A percentile compares a stretch with the other conserved stretches of the same genome.
Conservation (phyloP, 2,329 filamentous ascomycete species). For the Alternaria consortialis region DNA sequence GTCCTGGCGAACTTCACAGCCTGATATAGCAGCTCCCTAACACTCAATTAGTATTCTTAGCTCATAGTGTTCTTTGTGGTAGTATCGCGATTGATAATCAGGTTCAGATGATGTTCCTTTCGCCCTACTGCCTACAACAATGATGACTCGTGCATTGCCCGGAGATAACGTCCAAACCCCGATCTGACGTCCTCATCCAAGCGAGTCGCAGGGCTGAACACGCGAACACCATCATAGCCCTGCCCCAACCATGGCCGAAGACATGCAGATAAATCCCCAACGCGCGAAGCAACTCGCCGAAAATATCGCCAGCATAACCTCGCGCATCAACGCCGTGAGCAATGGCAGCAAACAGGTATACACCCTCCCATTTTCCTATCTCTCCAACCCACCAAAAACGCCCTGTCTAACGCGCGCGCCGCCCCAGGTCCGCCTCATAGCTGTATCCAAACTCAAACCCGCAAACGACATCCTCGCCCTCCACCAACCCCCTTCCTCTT, state of each 20-base stretch:
- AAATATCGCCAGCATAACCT: constrained; percentile 54
- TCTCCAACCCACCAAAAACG: neutral
- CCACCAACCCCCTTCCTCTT: constrained; percentile 62
- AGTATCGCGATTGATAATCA: neutral
- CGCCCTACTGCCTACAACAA: neutral
- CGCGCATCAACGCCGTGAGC: constrained; percentile 54
- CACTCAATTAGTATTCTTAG: neutral
- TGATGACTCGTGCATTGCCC: constrained; percentile 3
- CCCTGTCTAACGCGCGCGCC: constrained; percentile 4
- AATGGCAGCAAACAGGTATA: constrained; percentile 47
- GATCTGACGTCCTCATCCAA: constrained; percentile 29
- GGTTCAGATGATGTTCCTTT: neutral
- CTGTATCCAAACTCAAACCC: constrained; percentile 96
- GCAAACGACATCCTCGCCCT: constrained; percentile 89
- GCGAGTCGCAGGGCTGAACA: constrained; percentile 4
- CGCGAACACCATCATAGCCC: constrained; percentile 22
- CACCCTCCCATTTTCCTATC: neutral
- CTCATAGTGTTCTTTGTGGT: neutral
- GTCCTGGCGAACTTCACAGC: constrained; percentile 18
- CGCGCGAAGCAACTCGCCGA: constrained; percentile 58
- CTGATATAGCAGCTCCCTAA: neutral
- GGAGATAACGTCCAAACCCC: constrained; percentile 21
- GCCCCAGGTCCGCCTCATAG: constrained; percentile 81
- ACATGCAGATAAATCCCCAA: constrained; percentile 54
- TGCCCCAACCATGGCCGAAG: constrained; percentile 42